These are phyloP conservation scores for Pythium biforme DNA, from an alignment of 352 stramenopile genomes.

Conservation along the genomic window DNA sequence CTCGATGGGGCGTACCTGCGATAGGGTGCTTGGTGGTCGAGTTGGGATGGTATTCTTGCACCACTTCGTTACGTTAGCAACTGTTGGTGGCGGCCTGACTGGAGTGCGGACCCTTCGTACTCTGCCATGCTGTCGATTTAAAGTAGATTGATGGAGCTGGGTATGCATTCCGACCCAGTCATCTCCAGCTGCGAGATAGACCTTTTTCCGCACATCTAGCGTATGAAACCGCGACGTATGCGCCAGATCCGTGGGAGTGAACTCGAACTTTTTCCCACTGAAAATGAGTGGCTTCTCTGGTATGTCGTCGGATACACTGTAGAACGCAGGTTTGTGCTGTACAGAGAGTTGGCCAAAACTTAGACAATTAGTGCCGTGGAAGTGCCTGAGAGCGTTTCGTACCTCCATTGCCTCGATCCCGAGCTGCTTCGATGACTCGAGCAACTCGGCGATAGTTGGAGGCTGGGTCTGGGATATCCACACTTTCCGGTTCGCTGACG, in stretches of 20 bases:
- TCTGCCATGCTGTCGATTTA: neutral
- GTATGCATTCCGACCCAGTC: constrained; percentile 1
- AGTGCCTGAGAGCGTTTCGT: constrained; percentile 4
- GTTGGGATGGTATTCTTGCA: neutral
- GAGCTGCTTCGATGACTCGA: constrained; percentile 41
- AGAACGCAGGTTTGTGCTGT: constrained; percentile 52
- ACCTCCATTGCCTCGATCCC: constrained; percentile 49
- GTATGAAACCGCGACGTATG: constrained; percentile 57
- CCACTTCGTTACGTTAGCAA: constrained; percentile 9
- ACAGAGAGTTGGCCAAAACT: neutral
- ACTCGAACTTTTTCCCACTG: constrained; percentile 68
- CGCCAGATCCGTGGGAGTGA: constrained; percentile 34
- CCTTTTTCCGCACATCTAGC: neutral
- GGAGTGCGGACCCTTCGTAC: constrained; percentile 15
- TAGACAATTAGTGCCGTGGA: neutral
- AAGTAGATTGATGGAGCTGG: neutral
- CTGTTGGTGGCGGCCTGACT: constrained; percentile 13
- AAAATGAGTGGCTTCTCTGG: constrained; percentile 74
- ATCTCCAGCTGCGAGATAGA: neutral
- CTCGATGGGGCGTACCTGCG: constrained; percentile 4
- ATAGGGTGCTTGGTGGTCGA: neutral
- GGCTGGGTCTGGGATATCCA: constrained; percentile 50
- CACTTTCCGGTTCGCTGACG: constrained; percentile 16
- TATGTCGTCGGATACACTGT: constrained; percentile 55
- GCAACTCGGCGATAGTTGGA: constrained; percentile 42